phyloP scores from a whole-genome alignment of 768 basidiomycete genomes.

The Exidia glandulosa region DNA sequence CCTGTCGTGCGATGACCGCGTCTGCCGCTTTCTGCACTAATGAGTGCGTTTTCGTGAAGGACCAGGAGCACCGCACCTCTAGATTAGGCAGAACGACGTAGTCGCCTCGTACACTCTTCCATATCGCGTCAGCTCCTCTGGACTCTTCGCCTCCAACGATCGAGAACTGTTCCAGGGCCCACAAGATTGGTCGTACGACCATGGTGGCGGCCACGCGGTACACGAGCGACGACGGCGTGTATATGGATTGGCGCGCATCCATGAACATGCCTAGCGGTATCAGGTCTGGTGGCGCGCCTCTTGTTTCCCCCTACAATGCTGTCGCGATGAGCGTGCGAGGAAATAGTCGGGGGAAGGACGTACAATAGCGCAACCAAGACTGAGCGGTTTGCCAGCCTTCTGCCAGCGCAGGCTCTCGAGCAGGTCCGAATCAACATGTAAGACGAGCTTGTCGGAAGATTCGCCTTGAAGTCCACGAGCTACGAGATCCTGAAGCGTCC shows the following conservation, averaged over 20 bases:
- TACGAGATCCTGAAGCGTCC: conserved; percentile 51
- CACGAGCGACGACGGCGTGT: conserved; percentile 57
- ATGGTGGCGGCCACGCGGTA: conserved; percentile 58
- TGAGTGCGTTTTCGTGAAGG: background rate
- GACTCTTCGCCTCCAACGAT: conserved; percentile 51
- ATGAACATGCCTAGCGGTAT: conserved; percentile 47
- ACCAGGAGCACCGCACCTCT: conserved; percentile 25
- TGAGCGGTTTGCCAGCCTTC: conserved; percentile 65
- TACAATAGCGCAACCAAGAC: conserved; percentile 62
- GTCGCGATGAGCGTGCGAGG: background rate
- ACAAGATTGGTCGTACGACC: conserved; percentile 74
- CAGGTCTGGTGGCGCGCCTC: conserved; percentile 35
- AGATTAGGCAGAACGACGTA: conserved; percentile 59
- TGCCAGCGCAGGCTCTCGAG: conserved; percentile 52
- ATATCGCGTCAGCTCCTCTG: conserved; percentile 33
- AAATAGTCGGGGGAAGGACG: conserved; percentile 22
- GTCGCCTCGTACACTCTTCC: conserved; percentile 53
- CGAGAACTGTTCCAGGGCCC: conserved; percentile 73
- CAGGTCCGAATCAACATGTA: conserved; percentile 43
- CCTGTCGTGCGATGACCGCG: conserved; percentile 33
- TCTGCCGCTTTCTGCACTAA: conserved; percentile 39
- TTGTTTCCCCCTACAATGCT: conserved; percentile 21
- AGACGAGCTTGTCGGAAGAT: conserved; percentile 40
- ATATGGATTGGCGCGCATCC: conserved; percentile 45
- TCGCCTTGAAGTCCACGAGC: conserved; percentile 40